Base-by-base conservation (phyloP, 23 red algal genomes). In the Agarophyton chilense region DNA sequence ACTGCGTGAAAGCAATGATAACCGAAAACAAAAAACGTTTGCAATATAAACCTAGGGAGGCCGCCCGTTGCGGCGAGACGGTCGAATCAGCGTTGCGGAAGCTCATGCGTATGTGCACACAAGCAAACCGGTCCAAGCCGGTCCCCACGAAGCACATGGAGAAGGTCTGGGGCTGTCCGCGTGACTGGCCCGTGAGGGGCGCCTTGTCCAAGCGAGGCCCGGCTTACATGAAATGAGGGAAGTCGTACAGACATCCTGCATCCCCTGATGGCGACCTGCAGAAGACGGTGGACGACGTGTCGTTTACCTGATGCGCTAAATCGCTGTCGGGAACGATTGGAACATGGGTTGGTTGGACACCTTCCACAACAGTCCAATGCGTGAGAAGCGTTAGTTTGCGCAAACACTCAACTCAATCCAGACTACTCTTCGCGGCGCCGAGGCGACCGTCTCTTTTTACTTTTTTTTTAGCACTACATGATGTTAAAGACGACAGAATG, bases 161-260 rank as follows among this genome's bases (percentile, higher is more conserved):
- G 75, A 79, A 79, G 75, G 75, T 79, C 75, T 79, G 75, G 75
- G 75, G 75, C 26, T 66, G 61, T 66, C 10, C 75, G 70, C 49
- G 31, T 47, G 47, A 25, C 45, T 12, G 14, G 49, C 53, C 75
- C 75, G 75, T 55, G 36, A 79, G 75, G 75, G 75, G 75, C 46
- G 75, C 29, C 75, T 47, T 56, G 75, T 33, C 46, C 16, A 56
- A 47, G 75, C 45, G 75, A 47, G 75, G 16, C 38, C 75, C 75
- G 49, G 42, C 75, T 79, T 57, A 79, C 31, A 52, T 35, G 75
- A 79, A 79, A 79, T 57, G 53, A 54, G 24, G 12, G 0, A 17
- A 1, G 61, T 34, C 24, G 26, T 38, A n/a, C n/a, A n/a, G n/a
- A n/a, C n/a, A n/a, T n/a, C n/a, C n/a, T n/a, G n/a, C n/a, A n/a